phyloP scores from a whole-genome alignment of 2,329 filamentous ascomycete genomes.

The Didymellaceae sp. region DNA sequence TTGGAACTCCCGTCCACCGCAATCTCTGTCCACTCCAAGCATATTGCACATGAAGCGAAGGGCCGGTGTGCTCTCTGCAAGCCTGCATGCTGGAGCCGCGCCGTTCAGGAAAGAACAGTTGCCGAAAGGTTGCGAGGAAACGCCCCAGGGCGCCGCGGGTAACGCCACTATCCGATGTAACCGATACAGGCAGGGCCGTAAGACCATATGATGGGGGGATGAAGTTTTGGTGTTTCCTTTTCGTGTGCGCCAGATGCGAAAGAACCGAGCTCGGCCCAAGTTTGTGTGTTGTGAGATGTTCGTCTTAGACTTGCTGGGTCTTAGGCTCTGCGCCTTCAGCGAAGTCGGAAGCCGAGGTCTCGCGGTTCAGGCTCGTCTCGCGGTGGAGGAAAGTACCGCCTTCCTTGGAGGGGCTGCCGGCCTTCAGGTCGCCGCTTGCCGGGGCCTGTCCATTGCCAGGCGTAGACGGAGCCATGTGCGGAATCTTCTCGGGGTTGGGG shows the following conservation, averaged over 20 bases:
- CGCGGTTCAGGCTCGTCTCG: slow-evolving; percentile 77
- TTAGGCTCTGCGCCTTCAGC: slow-evolving; percentile 43
- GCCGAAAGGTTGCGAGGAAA: not conserved
- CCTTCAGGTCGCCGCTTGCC: slow-evolving; percentile 45
- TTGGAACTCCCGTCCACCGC: not conserved
- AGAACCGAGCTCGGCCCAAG: not conserved
- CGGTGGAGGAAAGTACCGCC: slow-evolving; percentile 79
- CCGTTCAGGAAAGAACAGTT: not conserved
- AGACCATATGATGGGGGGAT: not conserved
- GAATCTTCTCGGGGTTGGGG: slow-evolving; percentile 93
- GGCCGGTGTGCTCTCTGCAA: not conserved
- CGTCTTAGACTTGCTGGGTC: slow-evolving; percentile 11
- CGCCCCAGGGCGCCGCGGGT: slow-evolving; percentile 2
- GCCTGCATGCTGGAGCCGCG: slow-evolving; percentile 3
- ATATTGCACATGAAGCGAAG: slow-evolving; percentile 13
- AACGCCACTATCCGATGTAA: slow-evolving; percentile 6
- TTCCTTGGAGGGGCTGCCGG: slow-evolving; percentile 88
- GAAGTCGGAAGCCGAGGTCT: slow-evolving; percentile 74
- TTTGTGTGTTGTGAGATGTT: not conserved
- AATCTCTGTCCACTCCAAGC: slow-evolving; percentile 3
- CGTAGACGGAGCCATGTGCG: slow-evolving; percentile 76
- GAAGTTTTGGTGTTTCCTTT: not conserved
- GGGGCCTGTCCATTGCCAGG: slow-evolving; percentile 49
- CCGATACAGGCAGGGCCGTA: slow-evolving; percentile 9
- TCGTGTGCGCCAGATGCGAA: not conserved